A percentile compares a stretch with the other conserved stretches of the same genome.
These are phyloP conservation scores for Nemophila menziesii DNA, from an alignment of 257 asterid species.

Conservation along the genomic window DNA sequence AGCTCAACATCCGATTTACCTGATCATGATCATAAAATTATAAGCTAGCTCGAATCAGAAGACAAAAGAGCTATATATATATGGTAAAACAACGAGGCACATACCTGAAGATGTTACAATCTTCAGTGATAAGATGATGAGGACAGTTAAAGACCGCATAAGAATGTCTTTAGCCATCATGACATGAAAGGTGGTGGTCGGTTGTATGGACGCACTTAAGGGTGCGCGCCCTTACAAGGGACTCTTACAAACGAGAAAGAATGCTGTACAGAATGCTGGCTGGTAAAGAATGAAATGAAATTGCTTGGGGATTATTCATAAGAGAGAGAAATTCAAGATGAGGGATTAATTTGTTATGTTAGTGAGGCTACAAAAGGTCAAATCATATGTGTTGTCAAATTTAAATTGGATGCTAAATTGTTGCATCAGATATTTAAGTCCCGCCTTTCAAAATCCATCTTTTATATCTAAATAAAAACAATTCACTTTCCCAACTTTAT, in stretches of 20 bases:
- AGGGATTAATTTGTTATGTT: neutral
- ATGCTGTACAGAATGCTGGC: neutral
- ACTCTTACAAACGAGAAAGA: slow-evolving; percentile 13
- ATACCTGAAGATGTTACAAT: neutral
- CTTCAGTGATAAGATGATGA: neutral
- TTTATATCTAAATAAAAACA: no score
- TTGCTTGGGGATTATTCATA: slow-evolving; percentile 15
- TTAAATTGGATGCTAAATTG: neutral
- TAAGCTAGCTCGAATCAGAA: no score
- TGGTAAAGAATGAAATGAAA: neutral
- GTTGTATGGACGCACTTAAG: slow-evolving; percentile 22
- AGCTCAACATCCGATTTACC: slow-evolving; percentile 27
- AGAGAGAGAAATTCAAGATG: slow-evolving; percentile 4
- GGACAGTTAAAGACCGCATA: neutral
- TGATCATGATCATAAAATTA: no score
- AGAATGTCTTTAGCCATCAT: neutral
- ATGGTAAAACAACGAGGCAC: no score
- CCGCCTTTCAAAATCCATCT: no score
- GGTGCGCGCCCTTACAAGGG: slow-evolving; percentile 22
- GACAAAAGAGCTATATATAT: no score
- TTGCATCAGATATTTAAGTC: no score
- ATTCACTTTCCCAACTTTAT: no score
- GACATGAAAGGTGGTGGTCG: slow-evolving; percentile 9
- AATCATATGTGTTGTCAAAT: neutral
- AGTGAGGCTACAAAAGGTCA: neutral